Conservation (phyloP, 2,329 filamentous ascomycete genomes). For the Aspergillus fumigatus region DNA sequence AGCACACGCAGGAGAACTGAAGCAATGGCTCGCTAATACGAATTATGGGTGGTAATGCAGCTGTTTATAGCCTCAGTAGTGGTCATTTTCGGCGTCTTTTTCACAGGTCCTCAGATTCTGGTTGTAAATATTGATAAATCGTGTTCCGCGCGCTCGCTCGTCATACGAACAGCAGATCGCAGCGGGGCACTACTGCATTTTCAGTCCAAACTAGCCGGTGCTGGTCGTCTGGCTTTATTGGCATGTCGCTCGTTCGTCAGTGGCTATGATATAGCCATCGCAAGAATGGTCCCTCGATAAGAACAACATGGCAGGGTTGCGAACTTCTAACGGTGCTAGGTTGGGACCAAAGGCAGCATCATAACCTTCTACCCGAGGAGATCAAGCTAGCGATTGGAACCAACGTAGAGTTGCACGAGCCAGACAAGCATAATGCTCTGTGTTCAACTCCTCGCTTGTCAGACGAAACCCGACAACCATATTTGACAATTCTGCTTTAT, state of each 20-base stretch:
- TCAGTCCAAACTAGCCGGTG: not conserved
- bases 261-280: not conserved
- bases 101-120: no score
- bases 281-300: not conserved
- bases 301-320: not conserved
- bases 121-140: not conserved
- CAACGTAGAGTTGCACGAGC: not conserved
- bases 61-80: no score
- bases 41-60: no score
- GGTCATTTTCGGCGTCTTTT: no score
- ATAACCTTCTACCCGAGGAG: not conserved
- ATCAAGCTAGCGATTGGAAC: not conserved
- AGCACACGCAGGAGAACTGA: no score
- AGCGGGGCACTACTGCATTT: not conserved
- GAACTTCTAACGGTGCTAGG: not conserved
- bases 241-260: not conserved
- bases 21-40: no score
- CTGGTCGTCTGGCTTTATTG: not conserved
- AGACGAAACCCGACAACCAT: not conserved
- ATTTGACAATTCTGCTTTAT: not conserved
- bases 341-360: not conserved
- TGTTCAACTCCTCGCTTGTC: not conserved
- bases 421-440: not conserved
- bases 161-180: not conserved
- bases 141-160: not conserved